Conservation (phyloP, 2,329 filamentous ascomycete genomes). For the Aspergillus sp. region DNA sequence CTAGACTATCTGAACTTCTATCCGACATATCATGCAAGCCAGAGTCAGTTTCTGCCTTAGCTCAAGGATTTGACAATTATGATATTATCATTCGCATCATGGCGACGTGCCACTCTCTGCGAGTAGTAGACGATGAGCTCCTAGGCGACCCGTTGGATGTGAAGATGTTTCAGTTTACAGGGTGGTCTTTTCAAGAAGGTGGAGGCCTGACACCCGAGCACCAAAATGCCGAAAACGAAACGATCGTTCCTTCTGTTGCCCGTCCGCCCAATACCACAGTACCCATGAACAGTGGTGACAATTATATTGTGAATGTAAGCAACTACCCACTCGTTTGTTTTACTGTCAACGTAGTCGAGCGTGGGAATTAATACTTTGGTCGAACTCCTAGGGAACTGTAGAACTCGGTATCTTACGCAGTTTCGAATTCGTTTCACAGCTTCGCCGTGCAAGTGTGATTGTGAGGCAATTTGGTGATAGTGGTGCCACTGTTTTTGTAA, state of each 20-base stretch:
- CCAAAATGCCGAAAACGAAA: slow-evolving; percentile 73
- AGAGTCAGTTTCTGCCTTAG: slow-evolving; percentile 55
- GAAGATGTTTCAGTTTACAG: slow-evolving; percentile 98
- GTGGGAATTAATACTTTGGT: not conserved
- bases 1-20: slow-evolving; percentile 73
- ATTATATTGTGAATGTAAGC: slow-evolving; percentile 23
- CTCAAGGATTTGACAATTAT: slow-evolving; percentile 60
- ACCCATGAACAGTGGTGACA: slow-evolving; percentile 49
- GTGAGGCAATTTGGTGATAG: slow-evolving; percentile 83
- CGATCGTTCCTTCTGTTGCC: slow-evolving; percentile 74
- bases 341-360: not conserved
- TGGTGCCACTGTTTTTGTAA: slow-evolving; percentile 87
- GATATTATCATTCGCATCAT: slow-evolving; percentile 84
- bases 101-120: slow-evolving; percentile 93
- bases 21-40: slow-evolving; percentile 58
- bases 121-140: slow-evolving; percentile 81
- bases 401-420: slow-evolving; percentile 88
- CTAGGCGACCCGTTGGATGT: slow-evolving; percentile 92
- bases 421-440: slow-evolving; percentile 93
- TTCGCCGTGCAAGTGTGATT: slow-evolving; percentile 88
- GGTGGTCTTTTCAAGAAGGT: slow-evolving; percentile 86
- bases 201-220: slow-evolving; percentile 65
- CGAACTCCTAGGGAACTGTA: slow-evolving; percentile 48
- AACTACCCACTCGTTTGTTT: not conserved
- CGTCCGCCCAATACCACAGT: slow-evolving; percentile 65